These are phyloP conservation scores for Metschnikowia colocasiae DNA, from an alignment of 805 yeast species.

Conservation along the genomic window DNA sequence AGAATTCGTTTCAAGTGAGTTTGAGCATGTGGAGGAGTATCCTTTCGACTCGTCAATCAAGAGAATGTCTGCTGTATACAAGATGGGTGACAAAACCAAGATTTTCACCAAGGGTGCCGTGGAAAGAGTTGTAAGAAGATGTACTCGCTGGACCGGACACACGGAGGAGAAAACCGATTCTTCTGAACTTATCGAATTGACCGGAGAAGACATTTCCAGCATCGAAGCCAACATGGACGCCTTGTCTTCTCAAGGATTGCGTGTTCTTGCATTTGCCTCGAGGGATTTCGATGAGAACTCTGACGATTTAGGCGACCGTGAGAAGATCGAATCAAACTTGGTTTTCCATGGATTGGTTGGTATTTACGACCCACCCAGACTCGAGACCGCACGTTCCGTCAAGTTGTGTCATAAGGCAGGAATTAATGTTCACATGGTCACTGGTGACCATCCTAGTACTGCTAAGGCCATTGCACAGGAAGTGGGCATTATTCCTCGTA, in stretches of 20 bases:
- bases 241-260: constrained; percentile 20
- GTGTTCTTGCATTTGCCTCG: constrained; percentile 21
- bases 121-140: constrained; percentile 18
- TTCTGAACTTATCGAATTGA: constrained; percentile 13
- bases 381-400: constrained; percentile 20
- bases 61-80: constrained; percentile 19
- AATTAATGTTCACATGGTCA: constrained; percentile 21
- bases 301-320: constrained; percentile 17
- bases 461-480: constrained; percentile 23
- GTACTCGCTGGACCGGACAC: constrained; percentile 19
- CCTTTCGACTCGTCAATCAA: constrained; percentile 21
- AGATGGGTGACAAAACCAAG: constrained; percentile 11
- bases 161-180: constrained; percentile 19
- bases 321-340: constrained; percentile 18
- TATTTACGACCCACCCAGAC: constrained; percentile 22
- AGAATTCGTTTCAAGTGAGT: constrained; percentile 24
- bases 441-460: constrained; percentile 22
- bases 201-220: constrained; percentile 14
- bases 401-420: constrained; percentile 21
- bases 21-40: constrained; percentile 17
- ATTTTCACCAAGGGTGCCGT: constrained; percentile 22
- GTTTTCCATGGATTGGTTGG: constrained; percentile 21
- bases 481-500: constrained; percentile 28
- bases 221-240: constrained; percentile 21
- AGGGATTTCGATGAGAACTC: constrained; percentile 12